phyloP scores from a whole-genome alignment of 177 flowering plant genomes.

The Vitis hybrid region DNA sequence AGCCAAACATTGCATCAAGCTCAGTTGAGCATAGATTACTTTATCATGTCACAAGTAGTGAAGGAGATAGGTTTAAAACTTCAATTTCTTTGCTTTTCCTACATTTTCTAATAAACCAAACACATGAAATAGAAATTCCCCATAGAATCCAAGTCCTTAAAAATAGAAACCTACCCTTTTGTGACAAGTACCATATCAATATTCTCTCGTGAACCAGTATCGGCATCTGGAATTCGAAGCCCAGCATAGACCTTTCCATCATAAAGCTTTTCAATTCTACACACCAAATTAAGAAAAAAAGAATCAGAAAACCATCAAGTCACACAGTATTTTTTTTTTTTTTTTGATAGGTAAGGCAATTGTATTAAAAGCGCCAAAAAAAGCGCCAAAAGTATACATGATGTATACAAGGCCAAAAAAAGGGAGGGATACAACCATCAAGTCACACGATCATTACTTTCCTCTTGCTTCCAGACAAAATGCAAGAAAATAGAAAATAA shows the following conservation, averaged over 20 bases:
- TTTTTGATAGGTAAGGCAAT: no score
- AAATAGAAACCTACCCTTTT: conserved; percentile 36
- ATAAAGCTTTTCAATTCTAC: conserved; percentile 72
- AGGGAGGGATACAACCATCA: background rate
- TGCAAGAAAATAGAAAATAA: background rate
- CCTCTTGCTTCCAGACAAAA: background rate
- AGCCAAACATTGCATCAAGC: no score
- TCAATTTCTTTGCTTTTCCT: no score
- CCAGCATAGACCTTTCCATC: conserved; percentile 83
- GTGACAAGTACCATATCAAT: conserved; percentile 78
- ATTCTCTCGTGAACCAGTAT: conserved; percentile 56
- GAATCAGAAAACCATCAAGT: background rate
- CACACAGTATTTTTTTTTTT: background rate
- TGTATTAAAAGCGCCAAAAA: no score
- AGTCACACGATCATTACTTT: background rate
- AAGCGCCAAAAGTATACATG: no score
- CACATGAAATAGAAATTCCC: background rate
- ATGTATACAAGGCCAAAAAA: no score
- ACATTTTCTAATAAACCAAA: background rate
- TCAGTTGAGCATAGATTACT: no score
- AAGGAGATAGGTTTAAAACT: no score
- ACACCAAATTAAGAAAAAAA: background rate
- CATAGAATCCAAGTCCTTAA: background rate
- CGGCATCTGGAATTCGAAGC: conserved; percentile 86
- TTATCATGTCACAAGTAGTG: no score